A percentile compares a stretch with the other conserved stretches of the same genome.
phyloP scores from a whole-genome alignment of 768 basidiomycete genomes.

The Botryobasidium botryosum region DNA sequence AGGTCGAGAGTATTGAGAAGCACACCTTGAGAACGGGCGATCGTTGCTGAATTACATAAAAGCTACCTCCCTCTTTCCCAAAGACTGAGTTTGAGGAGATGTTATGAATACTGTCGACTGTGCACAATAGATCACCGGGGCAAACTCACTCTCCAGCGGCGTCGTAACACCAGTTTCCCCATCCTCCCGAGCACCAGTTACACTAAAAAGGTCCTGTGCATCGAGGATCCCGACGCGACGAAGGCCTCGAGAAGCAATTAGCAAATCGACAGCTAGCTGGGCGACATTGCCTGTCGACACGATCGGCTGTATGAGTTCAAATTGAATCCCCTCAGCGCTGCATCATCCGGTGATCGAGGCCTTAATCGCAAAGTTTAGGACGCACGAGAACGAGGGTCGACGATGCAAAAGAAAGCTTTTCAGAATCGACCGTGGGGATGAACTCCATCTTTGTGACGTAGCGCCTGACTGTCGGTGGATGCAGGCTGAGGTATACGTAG shows the following conservation, averaged over 20 bases:
- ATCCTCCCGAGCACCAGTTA: constrained; percentile 56
- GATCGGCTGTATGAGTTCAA: constrained; percentile 37
- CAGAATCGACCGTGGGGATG: too few species aligned
- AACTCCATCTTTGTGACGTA: too few species aligned
- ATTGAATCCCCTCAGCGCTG: too few species aligned
- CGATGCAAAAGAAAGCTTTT: too few species aligned
- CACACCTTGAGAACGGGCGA: constrained; percentile 63
- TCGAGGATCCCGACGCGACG: constrained; percentile 46
- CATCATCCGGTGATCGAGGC: too few species aligned
- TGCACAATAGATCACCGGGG: too few species aligned
- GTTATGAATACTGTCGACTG: constrained; percentile 1
- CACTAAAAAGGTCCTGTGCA: constrained; percentile 43
- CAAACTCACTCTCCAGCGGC: constrained; percentile 52
- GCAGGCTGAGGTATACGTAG: too few species aligned
- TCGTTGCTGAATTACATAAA: constrained; percentile 61
- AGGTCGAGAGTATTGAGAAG: not conserved
- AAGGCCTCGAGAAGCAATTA: constrained; percentile 50
- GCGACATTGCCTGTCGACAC: constrained; percentile 69
- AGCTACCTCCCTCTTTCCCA: constrained; percentile 29
- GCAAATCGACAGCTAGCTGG: constrained; percentile 60
- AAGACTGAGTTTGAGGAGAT: constrained; percentile 33
- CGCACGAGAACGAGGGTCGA: too few species aligned
- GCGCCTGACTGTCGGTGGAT: too few species aligned
- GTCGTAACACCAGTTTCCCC: constrained; percentile 45
- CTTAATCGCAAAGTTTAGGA: too few species aligned